Evolutionary conservation across 805 yeast species (phyloP), one percentile per base, ranked within the genome.

Genomic region (Teunomyces atbi): DNA sequence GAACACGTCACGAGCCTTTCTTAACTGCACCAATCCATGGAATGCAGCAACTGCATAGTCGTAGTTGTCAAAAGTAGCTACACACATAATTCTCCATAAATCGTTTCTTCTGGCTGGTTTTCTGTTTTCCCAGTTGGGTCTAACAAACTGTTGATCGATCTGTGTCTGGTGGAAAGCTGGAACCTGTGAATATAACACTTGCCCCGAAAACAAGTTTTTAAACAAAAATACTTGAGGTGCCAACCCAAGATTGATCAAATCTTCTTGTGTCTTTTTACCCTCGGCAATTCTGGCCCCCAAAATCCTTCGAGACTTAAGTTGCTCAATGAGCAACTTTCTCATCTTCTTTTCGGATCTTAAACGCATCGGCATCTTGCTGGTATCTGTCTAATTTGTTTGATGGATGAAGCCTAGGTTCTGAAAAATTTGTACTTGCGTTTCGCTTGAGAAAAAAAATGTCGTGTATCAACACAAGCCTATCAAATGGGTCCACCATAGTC

Each of bases 101-200:
- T 91, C 98, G 56, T 84, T 77, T 69, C 98, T 82, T 56, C 82
- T 74, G 32, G 80, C 71, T 3, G 97, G 97, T 56, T 77, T 79
- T 59, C 86, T 76, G 72, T 91, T 89, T 61, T 88, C 86, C 95
- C 96, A 88, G 72, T 89, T 88, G 38, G 96, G 95, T 60, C 88
- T 76, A 51, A 76, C 77, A 64, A 86, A 89, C 69, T 85, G 94
- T 51, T 69, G 74, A 49, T 82, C 79, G 50, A 88, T 82, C 63
- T 86, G 86, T 35, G 74, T 68, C 54, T 68, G 76, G 51, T 77
- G 79, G 68, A 51, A 77, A 45, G 69, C 83, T 33, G 96, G 94
- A 10, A 86, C 78, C 67, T 91, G 97, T 5, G 96, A 83, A 64
- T 89, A 91, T 8, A 89, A 66, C 15, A 90, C 95, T 71, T 91